Percentiles rank a stretch among this genome's conserved stretches.
phyloP scores from a whole-genome alignment of 805 yeast species.

The Torulaspora indica region DNA sequence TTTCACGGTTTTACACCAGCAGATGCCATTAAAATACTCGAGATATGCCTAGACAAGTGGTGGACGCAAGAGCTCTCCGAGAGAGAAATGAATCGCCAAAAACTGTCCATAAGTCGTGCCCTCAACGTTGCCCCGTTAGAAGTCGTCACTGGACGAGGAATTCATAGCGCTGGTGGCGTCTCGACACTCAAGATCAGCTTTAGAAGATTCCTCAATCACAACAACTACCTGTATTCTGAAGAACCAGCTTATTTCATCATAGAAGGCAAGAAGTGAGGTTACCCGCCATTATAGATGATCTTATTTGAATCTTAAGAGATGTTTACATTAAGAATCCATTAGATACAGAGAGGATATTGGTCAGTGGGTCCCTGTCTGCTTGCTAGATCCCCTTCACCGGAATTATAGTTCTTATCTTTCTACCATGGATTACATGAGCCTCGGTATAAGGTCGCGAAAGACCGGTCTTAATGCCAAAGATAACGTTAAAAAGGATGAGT shows the following conservation, averaged over 20 bases:
- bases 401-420: background rate
- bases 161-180: constrained; percentile 58
- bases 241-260: constrained; percentile 42
- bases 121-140: constrained; percentile 41
- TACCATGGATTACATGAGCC: constrained; percentile 41
- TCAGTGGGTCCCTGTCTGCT: background rate
- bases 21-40: constrained; percentile 42
- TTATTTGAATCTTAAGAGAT: background rate
- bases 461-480: constrained; percentile 53
- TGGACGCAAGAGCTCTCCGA: constrained; percentile 52
- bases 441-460: constrained; percentile 61
- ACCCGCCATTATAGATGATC: background rate
- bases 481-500: constrained; percentile 48
- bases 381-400: background rate
- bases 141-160: constrained; percentile 65
- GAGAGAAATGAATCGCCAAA: constrained; percentile 42
- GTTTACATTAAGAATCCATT: background rate
- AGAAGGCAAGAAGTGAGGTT: constrained; percentile 36
- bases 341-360: background rate
- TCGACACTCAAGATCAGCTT: constrained; percentile 47
- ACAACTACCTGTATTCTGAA: constrained; percentile 46
- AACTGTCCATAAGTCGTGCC: constrained; percentile 34
- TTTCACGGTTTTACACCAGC: constrained; percentile 51
- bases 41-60: constrained; percentile 47
- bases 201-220: constrained; percentile 36